Conservation (phyloP, 345 rosid species). For the Euphorbia tirucalli region DNA sequence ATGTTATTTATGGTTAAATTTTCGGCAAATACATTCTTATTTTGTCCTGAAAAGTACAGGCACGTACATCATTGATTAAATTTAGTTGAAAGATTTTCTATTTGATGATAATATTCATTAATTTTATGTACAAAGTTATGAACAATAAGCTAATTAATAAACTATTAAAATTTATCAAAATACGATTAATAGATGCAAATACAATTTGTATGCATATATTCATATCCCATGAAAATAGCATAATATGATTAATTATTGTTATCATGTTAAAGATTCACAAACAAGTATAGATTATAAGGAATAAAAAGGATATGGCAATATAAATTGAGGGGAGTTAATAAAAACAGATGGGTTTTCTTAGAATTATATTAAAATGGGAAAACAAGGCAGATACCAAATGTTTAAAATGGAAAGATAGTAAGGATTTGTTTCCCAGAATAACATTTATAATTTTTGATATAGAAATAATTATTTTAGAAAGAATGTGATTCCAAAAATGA, state of each 20-base stretch:
- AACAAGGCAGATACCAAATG: neutral
- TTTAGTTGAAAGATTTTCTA: no score
- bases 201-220: no score
- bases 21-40: no score
- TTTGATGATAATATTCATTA: no score
- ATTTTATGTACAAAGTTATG: no score
- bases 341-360: neutral
- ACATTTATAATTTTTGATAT: neutral
- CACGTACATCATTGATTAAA: no score
- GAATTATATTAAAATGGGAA: neutral
- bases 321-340: neutral
- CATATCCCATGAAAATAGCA: neutral
- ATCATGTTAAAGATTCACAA: neutral
- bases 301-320: neutral
- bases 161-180: no score
- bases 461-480: neutral
- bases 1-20: no score
- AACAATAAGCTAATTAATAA: no score
- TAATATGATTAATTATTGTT: neutral
- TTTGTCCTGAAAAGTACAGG: no score
- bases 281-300: neutral
- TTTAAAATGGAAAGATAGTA: neutral
- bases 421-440: neutral
- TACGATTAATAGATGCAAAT: no score
- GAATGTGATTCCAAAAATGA: conserved; percentile 13